Percentiles rank a stretch among this genome's conserved stretches.
Evolutionary conservation across 2,329 filamentous ascomycete genomes (phyloP).

Genomic region (Ophiostoma piceae): DNA sequence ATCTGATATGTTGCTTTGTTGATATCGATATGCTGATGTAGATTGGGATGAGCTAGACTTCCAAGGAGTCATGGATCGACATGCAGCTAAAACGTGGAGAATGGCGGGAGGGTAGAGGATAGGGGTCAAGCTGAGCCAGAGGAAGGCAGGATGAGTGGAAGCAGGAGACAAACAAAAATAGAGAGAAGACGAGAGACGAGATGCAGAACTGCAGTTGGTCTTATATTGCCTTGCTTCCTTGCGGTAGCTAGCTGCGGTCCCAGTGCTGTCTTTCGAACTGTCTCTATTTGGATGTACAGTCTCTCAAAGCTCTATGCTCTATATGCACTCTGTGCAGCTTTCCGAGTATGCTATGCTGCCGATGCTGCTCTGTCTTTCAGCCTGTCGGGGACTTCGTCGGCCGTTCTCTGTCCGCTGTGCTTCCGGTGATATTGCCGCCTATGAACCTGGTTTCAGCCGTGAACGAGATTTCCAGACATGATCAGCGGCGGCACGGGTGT

Average conservation of each 20-base stretch:
- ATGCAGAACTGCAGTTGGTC: constrained; percentile 6
- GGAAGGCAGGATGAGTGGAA: not conserved
- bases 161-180: not conserved
- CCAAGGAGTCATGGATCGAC: constrained; percentile 5
- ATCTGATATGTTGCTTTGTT: not conserved
- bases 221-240: not conserved
- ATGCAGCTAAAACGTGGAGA: constrained; percentile 14
- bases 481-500: constrained; percentile 6
- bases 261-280: not conserved
- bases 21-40: not conserved
- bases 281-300: not conserved
- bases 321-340: not conserved
- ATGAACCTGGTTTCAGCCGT: constrained; percentile 12
- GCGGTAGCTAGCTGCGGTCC: not conserved
- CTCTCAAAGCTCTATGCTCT: not conserved
- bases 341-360: not conserved
- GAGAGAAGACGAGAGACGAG: not conserved
- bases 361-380: not conserved
- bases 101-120: not conserved
- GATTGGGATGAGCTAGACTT: not conserved
- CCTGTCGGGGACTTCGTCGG: constrained; percentile 3
- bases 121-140: not conserved
- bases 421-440: not conserved
- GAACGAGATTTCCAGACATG: constrained; percentile 4
- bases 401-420: constrained; percentile 6